These are phyloP conservation scores for Candida rishiriensis DNA, from an alignment of 805 yeast species.

Conservation along the genomic window DNA sequence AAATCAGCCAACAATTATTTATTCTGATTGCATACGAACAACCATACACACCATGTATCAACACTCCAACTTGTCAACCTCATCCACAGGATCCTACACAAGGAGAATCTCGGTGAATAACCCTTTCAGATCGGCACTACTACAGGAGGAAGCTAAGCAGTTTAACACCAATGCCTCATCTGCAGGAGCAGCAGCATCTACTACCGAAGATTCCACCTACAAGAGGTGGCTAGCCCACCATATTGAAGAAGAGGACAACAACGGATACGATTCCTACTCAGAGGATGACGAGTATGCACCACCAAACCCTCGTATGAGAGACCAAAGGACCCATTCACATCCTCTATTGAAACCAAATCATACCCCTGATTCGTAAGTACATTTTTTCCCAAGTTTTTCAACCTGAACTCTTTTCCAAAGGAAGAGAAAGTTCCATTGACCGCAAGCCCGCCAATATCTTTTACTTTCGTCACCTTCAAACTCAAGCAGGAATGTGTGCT, in stretches of 20 bases:
- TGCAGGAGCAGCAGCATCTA: constrained; percentile 1
- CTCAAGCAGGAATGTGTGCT: constrained; percentile 15
- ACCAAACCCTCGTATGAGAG: constrained; percentile 4
- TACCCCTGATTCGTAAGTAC: too few species aligned
- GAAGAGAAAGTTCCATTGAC: too few species aligned
- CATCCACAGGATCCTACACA: constrained; percentile 33
- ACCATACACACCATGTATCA: constrained; percentile 20
- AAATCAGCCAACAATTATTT: too few species aligned
- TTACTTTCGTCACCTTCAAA: constrained; percentile 1
- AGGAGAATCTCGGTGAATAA: constrained; percentile 59
- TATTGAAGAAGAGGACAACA: constrained; percentile 30
- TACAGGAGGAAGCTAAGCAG: constrained; percentile 27
- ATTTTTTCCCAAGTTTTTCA: too few species aligned
- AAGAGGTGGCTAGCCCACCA: constrained; percentile 51
- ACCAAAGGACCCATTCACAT: not conserved
- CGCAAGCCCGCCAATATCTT: too few species aligned
- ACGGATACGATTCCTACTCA: constrained; percentile 33
- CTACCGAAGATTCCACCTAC: constrained; percentile 34
- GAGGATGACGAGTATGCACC: constrained; percentile 33
- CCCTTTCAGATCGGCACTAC: constrained; percentile 58
- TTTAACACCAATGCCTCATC: constrained; percentile 6
- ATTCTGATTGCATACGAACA: too few species aligned
- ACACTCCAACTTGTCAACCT: constrained; percentile 28
- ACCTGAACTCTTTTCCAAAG: too few species aligned
- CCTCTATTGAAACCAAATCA: constrained; percentile 8